Percentiles rank a stretch among this genome's conserved stretches.
Conservation (phyloP, 1,284 basidiomycete genomes). For the Papiliotrema terrestris region DNA sequence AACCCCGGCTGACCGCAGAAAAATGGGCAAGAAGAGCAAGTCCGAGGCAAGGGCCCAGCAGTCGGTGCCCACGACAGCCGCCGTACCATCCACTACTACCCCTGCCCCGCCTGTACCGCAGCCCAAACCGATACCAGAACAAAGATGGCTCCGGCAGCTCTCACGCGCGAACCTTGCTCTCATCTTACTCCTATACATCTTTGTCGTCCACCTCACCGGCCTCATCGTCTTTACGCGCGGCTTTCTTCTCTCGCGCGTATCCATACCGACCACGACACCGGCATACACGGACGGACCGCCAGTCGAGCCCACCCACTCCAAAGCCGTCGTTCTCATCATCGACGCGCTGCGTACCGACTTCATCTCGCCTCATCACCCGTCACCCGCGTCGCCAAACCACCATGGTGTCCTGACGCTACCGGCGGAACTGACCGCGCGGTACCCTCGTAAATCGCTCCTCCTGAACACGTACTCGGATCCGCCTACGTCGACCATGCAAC, state of each 20-base stretch:
- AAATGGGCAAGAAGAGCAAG: neutral
- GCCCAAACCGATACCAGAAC: neutral
- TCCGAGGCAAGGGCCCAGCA: neutral
- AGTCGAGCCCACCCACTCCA: constrained; percentile 64
- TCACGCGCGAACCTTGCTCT: constrained; percentile 1
- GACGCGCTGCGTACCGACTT: constrained; percentile 96
- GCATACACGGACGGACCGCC: constrained; percentile 50
- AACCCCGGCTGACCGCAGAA: neutral
- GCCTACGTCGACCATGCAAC: constrained; percentile 91
- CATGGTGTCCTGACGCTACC: constrained; percentile 82
- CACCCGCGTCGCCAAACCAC: constrained; percentile 65
- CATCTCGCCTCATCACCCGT: constrained; percentile 61
- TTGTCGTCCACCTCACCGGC: constrained; percentile 51
- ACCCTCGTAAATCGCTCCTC: constrained; percentile 72
- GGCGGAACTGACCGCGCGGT: constrained; percentile 59
- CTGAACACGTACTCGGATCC: constrained; percentile 90
- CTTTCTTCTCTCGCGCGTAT: constrained; percentile 78
- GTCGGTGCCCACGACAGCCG: neutral
- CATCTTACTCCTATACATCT: constrained; percentile 56
- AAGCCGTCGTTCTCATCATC: constrained; percentile 81
- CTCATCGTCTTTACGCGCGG: constrained; percentile 74
- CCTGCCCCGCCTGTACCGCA: neutral
- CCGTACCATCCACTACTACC: neutral
- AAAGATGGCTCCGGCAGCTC: neutral
- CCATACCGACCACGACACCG: constrained; percentile 59